Evolutionary conservation across 179 eudicot species (phyloP).

Genomic region (Camellia oleifera): DNA sequence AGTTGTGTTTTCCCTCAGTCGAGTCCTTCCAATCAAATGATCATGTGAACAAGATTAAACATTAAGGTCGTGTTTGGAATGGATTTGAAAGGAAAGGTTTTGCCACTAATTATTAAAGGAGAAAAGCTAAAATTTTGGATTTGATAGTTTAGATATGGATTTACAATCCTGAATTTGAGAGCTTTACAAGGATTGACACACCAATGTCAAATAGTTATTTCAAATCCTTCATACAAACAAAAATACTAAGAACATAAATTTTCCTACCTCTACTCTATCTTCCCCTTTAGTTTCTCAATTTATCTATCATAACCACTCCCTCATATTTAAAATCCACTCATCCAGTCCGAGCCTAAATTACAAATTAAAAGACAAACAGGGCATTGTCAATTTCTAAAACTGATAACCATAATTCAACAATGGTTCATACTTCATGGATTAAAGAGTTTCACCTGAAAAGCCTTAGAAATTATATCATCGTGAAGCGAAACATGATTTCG

Average conservation of each 20-base stretch:
- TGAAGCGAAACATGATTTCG: slow-evolving; percentile 44
- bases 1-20: background rate
- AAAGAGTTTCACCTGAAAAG: slow-evolving; percentile 38
- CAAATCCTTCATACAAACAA: too few species aligned
- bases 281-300: too few species aligned
- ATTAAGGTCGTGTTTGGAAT: background rate
- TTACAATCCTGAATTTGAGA: too few species aligned
- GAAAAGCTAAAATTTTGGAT: too few species aligned
- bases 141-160: too few species aligned
- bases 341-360: background rate
- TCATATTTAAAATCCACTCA: too few species aligned
- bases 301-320: too few species aligned
- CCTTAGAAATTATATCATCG: slow-evolving; percentile 50
- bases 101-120: too few species aligned
- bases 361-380: background rate
- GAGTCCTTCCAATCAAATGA: background rate
- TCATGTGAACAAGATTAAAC: background rate
- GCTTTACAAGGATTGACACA: too few species aligned
- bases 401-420: background rate
- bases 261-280: too few species aligned
- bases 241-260: too few species aligned
- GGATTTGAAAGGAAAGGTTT: background rate
- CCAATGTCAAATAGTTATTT: too few species aligned
- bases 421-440: background rate
- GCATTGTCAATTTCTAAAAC: background rate